phyloP scores from a whole-genome alignment of 2,329 filamentous ascomycete species.

The Hyphodiscus sp. region DNA sequence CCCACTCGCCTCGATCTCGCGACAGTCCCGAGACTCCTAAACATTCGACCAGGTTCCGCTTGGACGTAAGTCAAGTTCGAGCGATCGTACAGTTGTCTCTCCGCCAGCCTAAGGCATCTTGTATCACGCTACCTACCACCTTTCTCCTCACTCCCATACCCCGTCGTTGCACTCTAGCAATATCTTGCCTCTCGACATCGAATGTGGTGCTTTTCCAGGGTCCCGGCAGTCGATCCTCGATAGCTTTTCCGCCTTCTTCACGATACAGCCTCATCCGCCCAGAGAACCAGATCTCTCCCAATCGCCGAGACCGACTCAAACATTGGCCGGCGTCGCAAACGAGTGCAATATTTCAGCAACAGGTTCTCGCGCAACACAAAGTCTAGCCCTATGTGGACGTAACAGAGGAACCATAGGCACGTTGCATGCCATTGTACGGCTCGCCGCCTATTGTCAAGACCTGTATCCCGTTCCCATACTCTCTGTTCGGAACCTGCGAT shows the following conservation, averaged over 20 bases:
- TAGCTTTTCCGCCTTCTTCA: background rate
- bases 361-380: conserved; percentile 21
- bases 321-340: conserved; percentile 22
- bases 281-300: background rate
- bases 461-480: conserved; percentile 9
- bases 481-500: conserved; percentile 5
- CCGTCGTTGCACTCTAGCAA: background rate
- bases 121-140: background rate
- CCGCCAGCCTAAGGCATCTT: background rate
- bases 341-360: conserved; percentile 13
- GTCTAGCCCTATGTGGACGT: conserved; percentile 24
- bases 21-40: background rate
- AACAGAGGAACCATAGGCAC: conserved; percentile 20
- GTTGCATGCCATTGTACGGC: conserved; percentile 23
- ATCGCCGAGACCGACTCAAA: conserved; percentile 9
- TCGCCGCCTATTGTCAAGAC: conserved; percentile 23
- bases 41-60: background rate
- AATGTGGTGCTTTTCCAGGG: conserved; percentile 10
- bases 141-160: background rate
- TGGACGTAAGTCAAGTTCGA: background rate
- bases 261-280: conserved; percentile 10
- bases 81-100: background rate
- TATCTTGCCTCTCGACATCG: background rate
- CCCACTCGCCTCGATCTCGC: background rate
- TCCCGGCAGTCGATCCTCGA: conserved; percentile 6